Conservation (phyloP, 768 basidiomycete genomes). For the Bullera alba region DNA sequence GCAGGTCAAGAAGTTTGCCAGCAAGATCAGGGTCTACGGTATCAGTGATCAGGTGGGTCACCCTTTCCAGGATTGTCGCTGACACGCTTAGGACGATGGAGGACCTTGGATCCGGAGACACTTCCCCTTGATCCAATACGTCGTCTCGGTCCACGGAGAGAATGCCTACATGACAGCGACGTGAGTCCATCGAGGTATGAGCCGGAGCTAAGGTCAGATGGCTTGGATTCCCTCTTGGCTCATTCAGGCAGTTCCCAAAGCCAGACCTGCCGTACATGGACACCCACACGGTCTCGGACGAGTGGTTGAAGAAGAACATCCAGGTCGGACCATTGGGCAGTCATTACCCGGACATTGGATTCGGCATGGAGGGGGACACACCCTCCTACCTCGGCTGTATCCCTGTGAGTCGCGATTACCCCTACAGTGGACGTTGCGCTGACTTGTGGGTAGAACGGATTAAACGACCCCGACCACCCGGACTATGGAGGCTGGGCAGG, state of each 20-base stretch:
- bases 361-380: constrained; percentile 5
- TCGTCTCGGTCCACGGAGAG: constrained; percentile 4
- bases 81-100: constrained; percentile 1
- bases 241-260: no score
- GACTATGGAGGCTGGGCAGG: constrained; percentile 6
- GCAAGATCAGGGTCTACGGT: background rate
- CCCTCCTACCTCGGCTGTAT: background rate
- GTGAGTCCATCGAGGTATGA: constrained; percentile 2
- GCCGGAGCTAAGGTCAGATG: background rate
- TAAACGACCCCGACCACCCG: background rate
- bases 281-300: background rate
- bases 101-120: constrained; percentile 4
- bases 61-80: background rate
- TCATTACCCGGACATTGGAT: background rate
- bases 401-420: background rate
- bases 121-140: constrained; percentile 1
- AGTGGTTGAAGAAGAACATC: constrained; percentile 3
- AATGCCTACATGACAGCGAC: constrained; percentile 1
- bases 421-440: background rate
- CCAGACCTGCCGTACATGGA: background rate
- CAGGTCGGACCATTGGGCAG: constrained; percentile 1
- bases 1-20: background rate
- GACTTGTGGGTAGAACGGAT: background rate
- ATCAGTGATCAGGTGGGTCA: constrained; percentile 7
- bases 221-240: background rate